Evolutionary conservation across 805 yeast species (phyloP).

Genomic region (Candida coquimbonensis): DNA sequence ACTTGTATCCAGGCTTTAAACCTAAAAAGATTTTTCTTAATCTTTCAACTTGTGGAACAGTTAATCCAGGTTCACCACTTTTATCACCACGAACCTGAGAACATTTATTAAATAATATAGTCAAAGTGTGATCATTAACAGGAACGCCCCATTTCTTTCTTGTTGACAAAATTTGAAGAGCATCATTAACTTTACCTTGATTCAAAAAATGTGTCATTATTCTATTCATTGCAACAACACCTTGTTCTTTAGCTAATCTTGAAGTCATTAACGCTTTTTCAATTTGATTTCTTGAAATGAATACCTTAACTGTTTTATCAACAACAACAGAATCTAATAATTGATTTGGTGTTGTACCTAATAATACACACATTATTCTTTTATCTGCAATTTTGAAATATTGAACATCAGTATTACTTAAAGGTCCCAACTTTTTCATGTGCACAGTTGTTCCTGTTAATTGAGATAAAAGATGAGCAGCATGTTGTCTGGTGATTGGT

Average conservation of each 20-base stretch:
- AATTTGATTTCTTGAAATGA: slow-evolving; percentile 41
- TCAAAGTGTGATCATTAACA: slow-evolving; percentile 40
- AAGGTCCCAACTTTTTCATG: slow-evolving; percentile 28
- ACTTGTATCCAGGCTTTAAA: slow-evolving; percentile 22
- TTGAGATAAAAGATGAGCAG: slow-evolving; percentile 17
- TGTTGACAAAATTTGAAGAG: slow-evolving; percentile 43
- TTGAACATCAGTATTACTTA: slow-evolving; percentile 27
- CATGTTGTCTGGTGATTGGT: slow-evolving; percentile 19
- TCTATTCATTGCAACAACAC: slow-evolving; percentile 58
- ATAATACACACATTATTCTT: slow-evolving; percentile 41
- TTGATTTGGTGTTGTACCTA: slow-evolving; percentile 55
- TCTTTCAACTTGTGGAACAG: slow-evolving; percentile 28
- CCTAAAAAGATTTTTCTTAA: slow-evolving; percentile 27
- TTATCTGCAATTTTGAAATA: slow-evolving; percentile 31
- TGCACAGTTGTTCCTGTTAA: slow-evolving; percentile 17
- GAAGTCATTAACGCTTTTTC: slow-evolving; percentile 49
- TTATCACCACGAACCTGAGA: slow-evolving; percentile 24
- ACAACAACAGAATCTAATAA: slow-evolving; percentile 52
- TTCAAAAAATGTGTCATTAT: slow-evolving; percentile 44
- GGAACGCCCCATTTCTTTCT: slow-evolving; percentile 58
- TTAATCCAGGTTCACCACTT: slow-evolving; percentile 19
- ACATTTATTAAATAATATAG: slow-evolving; percentile 40
- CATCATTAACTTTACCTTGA: slow-evolving; percentile 35
- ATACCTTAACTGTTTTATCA: slow-evolving; percentile 44
- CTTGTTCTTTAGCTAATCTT: slow-evolving; percentile 40